A percentile compares a stretch with the other conserved stretches of the same genome.
Conservation (phyloP, 164 flowering plant species). For the Berberis thunbergii region DNA sequence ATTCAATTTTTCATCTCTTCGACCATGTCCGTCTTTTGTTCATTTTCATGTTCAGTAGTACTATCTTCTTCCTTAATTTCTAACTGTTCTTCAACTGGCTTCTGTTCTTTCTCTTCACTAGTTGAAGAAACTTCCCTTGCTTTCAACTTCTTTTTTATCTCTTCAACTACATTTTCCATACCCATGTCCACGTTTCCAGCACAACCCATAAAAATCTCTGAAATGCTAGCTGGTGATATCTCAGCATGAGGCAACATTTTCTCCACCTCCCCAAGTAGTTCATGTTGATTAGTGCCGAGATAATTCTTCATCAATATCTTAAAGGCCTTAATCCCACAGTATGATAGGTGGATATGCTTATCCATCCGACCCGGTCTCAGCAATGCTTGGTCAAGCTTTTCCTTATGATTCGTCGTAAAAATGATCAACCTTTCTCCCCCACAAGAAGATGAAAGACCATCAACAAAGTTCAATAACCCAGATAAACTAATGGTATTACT, state of each 20-base stretch:
- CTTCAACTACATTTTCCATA: conserved; percentile 17
- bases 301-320: conserved; percentile 20
- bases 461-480: conserved; percentile 23
- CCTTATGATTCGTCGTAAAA: conserved; percentile 27
- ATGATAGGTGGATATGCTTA: conserved; percentile 21
- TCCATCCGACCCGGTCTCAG: conserved; percentile 27
- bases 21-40: no score
- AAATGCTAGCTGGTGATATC: conserved; percentile 24
- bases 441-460: conserved; percentile 31
- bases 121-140: background rate
- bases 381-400: conserved; percentile 24
- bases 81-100: no score
- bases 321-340: conserved; percentile 17
- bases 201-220: conserved; percentile 27
- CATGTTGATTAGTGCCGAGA: conserved; percentile 14
- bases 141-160: conserved; percentile 8
- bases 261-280: conserved; percentile 11
- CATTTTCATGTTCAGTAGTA: no score
- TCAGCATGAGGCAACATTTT: conserved; percentile 8
- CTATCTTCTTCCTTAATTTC: no score
- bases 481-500: conserved; percentile 14
- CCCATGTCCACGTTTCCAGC: conserved; percentile 18
- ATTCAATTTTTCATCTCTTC: no score
- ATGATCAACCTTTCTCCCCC: conserved; percentile 26
- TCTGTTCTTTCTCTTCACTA: background rate